phyloP scores from a whole-genome alignment of 2,329 filamentous ascomycete species.

The Pezicula neosporulosa region DNA sequence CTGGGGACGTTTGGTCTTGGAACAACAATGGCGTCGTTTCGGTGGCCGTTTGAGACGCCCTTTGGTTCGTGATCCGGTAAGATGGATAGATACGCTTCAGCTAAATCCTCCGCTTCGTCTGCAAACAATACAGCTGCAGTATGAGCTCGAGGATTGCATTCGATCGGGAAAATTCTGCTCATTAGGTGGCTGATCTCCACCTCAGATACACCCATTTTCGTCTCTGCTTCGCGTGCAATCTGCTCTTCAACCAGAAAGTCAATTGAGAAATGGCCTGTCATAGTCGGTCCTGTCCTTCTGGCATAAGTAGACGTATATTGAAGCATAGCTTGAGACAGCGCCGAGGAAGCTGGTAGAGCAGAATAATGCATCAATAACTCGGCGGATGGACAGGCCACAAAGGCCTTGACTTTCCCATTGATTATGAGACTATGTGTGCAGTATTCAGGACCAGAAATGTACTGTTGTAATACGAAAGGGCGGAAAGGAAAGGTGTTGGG shows the following conservation, averaged over 20 bases:
- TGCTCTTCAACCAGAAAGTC: constrained; percentile 62
- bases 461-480: constrained; percentile 69
- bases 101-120: constrained; percentile 36
- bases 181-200: constrained; percentile 17
- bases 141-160: constrained; percentile 68
- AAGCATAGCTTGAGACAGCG: constrained; percentile 57
- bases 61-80: constrained; percentile 28
- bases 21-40: constrained; percentile 15
- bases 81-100: constrained; percentile 47
- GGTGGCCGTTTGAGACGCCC: constrained; percentile 6
- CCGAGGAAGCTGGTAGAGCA: constrained; percentile 50
- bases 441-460: constrained; percentile 59
- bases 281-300: constrained; percentile 37
- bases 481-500: constrained; percentile 19
- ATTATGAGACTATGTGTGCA: constrained; percentile 70
- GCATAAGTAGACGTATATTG: constrained; percentile 60
- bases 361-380: constrained; percentile 65
- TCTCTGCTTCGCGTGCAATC: constrained; percentile 4
- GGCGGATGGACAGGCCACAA: constrained; percentile 62
- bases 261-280: constrained; percentile 71
- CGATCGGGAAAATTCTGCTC: constrained; percentile 59
- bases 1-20: constrained; percentile 24
- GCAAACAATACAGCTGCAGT: constrained; percentile 63
- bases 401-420: constrained; percentile 59
- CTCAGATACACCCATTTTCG: neutral